A percentile compares a stretch with the other conserved stretches of the same genome.
These are phyloP conservation scores for Diplocarpon rosae DNA, from an alignment of 2,329 filamentous ascomycete genomes.

Conservation along the genomic window DNA sequence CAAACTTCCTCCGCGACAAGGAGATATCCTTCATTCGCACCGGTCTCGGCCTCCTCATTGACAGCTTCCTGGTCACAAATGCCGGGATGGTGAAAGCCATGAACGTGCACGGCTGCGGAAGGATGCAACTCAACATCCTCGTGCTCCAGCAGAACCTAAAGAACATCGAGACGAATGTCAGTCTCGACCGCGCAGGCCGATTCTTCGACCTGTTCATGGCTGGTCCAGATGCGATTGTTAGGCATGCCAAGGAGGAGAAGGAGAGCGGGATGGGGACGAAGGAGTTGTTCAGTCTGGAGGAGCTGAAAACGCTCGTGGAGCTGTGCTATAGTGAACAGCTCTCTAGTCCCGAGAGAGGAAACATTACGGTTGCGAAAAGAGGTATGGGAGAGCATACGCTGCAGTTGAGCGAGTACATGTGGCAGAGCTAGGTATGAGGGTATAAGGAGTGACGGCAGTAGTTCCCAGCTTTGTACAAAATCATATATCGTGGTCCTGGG, in stretches of 20 bases:
- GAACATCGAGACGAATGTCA: conserved; percentile 68
- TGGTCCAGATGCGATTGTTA: conserved; percentile 54
- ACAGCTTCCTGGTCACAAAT: conserved; percentile 65
- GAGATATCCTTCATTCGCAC: conserved; percentile 68
- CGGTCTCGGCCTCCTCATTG: conserved; percentile 68
- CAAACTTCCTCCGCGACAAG: conserved; percentile 56
- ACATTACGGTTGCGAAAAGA: conserved; percentile 54
- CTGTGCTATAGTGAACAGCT: conserved; percentile 58
- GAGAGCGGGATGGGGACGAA: conserved; percentile 21
- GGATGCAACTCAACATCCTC: conserved; percentile 87
- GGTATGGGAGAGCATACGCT: conserved; percentile 60
- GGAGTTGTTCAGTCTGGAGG: conserved; percentile 50
- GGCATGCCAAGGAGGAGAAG: conserved; percentile 41
- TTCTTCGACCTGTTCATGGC: conserved; percentile 60
- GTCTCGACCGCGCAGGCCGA: conserved; percentile 49
- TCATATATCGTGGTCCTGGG: no score
- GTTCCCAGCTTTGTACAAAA: background rate
- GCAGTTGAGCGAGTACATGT: conserved; percentile 62
- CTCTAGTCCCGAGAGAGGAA: conserved; percentile 55
- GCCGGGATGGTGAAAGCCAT: conserved; percentile 64
- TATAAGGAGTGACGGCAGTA: background rate
- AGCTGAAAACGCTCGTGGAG: conserved; percentile 55
- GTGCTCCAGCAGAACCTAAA: conserved; percentile 95
- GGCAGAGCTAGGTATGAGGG: conserved; percentile 34
- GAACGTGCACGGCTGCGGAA: conserved; percentile 72